Percentiles rank a stretch among this genome's conserved stretches.
phyloP scores from a whole-genome alignment of 2,329 filamentous ascomycete genomes.

The Huntiella decipiens region DNA sequence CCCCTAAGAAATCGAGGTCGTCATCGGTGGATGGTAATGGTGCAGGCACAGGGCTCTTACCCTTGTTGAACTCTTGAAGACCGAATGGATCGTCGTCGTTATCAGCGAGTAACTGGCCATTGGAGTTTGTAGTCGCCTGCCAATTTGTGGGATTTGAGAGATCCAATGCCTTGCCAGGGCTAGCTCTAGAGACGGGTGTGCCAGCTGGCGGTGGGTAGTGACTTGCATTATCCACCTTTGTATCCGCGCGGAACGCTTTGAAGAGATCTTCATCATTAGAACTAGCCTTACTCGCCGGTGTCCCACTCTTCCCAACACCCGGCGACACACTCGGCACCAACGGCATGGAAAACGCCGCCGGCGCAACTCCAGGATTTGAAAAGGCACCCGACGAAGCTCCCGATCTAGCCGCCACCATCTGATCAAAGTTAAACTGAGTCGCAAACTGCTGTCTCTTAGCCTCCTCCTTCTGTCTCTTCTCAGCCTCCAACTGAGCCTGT shows the following conservation, averaged over 20 bases:
- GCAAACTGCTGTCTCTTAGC: constrained; percentile 54
- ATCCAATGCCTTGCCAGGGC: constrained; percentile 23
- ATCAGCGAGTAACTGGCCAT: constrained; percentile 24
- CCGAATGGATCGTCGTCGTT: constrained; percentile 87
- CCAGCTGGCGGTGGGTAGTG: constrained; percentile 35
- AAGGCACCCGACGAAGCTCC: constrained; percentile 17
- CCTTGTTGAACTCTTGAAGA: constrained; percentile 39
- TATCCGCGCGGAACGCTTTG: constrained; percentile 46
- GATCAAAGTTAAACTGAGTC: constrained; percentile 55
- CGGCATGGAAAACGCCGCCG: constrained; percentile 13
- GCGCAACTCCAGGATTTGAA: constrained; percentile 12
- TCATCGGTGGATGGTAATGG: constrained; percentile 22
- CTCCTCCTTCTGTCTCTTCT: constrained; percentile 54
- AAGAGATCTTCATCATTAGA: constrained; percentile 38
- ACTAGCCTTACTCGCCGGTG: constrained; percentile 4
- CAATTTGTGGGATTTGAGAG: constrained; percentile 36
- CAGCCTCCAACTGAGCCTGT: constrained; percentile 45
- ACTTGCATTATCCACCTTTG: constrained; percentile 47
- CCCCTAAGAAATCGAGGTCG: constrained; percentile 47
- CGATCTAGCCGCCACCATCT: constrained; percentile 54
- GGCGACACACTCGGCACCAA: constrained; percentile 6
- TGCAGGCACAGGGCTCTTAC: constrained; percentile 6
- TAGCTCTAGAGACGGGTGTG: constrained; percentile 20
- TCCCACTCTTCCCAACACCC: background rate
- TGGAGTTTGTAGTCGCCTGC: constrained; percentile 20